Percentiles rank a stretch among this genome's conserved stretches.
Evolutionary conservation across 805 yeast genomes (phyloP).

Genomic region (Myxozyma udenii): DNA sequence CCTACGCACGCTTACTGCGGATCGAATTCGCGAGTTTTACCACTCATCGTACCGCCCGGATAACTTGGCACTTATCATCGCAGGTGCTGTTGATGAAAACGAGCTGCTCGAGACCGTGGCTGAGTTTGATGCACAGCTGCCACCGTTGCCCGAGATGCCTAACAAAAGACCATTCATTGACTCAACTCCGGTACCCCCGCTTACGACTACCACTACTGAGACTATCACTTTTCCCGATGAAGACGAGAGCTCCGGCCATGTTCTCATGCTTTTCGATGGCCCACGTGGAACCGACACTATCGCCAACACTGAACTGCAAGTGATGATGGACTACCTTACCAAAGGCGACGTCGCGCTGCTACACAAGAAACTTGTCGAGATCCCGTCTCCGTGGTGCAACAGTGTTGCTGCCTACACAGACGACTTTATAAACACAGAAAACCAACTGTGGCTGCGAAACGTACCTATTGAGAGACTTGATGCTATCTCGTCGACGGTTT

Average conservation of each 20-base stretch:
- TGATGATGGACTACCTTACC: constrained; percentile 69
- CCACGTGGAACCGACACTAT: constrained; percentile 56
- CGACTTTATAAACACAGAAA: constrained; percentile 62
- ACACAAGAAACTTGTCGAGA: constrained; percentile 68
- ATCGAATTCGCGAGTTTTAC: constrained; percentile 76
- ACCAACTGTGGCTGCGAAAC: constrained; percentile 43
- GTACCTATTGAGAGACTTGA: constrained; percentile 68
- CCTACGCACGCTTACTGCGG: constrained; percentile 67
- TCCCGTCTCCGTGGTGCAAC: constrained; percentile 77
- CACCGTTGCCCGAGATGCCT: constrained; percentile 28
- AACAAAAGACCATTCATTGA: constrained; percentile 67
- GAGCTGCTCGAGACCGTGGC: constrained; percentile 63
- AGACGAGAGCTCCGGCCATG: constrained; percentile 80
- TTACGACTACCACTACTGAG: constrained; percentile 44
- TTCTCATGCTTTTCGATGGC: constrained; percentile 76
- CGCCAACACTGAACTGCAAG: constrained; percentile 64
- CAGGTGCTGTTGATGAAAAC: constrained; percentile 78
- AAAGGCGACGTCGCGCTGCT: constrained; percentile 75
- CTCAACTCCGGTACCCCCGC: constrained; percentile 45
- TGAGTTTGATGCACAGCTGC: constrained; percentile 59
- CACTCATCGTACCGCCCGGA: constrained; percentile 69
- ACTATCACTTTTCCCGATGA: constrained; percentile 80
- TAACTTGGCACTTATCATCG: constrained; percentile 74
- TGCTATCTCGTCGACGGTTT: constrained; percentile 52
- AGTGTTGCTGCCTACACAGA: constrained; percentile 68